Evolutionary conservation across 2,329 filamentous ascomycete species (phyloP), one percentile per base, ranked within the genome.

Genomic region (Cytospora piceicola): DNA sequence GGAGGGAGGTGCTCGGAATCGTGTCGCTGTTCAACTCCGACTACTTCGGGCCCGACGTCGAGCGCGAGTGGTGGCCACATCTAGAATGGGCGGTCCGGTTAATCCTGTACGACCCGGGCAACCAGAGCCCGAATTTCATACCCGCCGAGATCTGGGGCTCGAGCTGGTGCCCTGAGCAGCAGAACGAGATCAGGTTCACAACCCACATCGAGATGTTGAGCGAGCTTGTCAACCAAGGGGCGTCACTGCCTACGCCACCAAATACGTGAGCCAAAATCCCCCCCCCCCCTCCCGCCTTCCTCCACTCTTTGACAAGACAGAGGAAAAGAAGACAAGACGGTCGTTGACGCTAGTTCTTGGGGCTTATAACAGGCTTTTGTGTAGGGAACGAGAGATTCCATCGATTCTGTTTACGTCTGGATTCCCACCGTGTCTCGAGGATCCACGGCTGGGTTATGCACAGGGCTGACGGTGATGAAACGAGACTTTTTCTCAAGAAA

Each of bases 1-100:
- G 84, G 20, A 83, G 86, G 63, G 86, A 92, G 70, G 85, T 92
- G 20, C 83, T 86, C 72, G 88, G 88, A 24, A 81, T 90, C 29
- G 81, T 87, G 24, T 82, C 82, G 42, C 75, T 87, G 42, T 88
- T 88, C 72, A 83, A 86, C 71, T 79, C 82, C 2, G 83, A 85
- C 57, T 86, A 84, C 56, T 75, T 77, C 29, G 75, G 76, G 2
- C 71, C 72, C 8, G 75, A 77, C 29, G 71, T 77, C 34, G 76
- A 78, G 67, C 72, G 74, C 30, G 78, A 80, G 60, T 88, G 85
- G 85, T 87, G 85, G 85, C 80, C 82, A 39, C 84, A 87, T 69
- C 77, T 88, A 7, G 84, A 87, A 70, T 88, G 85, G 85, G 85
- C 85, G 0, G 77, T 87, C 61, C 80, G 83, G 12, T 85, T 88